Evolutionary conservation across 169 alveolate genomes (phyloP).

Genomic region (Neospora caninum): DNA sequence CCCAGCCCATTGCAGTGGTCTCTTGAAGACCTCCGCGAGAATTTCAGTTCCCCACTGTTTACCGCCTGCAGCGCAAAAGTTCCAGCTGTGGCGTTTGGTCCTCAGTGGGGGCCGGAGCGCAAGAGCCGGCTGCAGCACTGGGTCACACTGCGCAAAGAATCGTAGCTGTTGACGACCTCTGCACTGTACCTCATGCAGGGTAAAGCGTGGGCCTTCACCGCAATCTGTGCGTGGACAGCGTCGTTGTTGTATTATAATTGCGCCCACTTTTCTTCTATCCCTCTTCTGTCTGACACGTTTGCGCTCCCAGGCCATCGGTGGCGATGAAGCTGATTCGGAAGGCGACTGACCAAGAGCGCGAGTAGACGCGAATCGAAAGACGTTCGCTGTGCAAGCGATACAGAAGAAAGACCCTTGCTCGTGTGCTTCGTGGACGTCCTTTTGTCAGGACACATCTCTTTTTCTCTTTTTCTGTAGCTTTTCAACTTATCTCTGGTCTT

Average conservation of each 20-base stretch:
- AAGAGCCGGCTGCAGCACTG: not conserved
- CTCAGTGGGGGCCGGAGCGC: not conserved
- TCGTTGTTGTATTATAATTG: too few relatives aligned
- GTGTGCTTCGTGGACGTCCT: not conserved
- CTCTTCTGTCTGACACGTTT: too few relatives aligned
- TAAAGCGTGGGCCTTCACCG: too few relatives aligned
- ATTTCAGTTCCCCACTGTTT: not conserved
- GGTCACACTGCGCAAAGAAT: not conserved
- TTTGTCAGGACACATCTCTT: not conserved
- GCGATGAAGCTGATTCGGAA: constrained; percentile 8
- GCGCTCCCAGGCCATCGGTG: not conserved
- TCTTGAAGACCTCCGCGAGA: not conserved
- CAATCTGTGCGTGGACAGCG: not conserved
- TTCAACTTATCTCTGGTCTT: too few relatives aligned
- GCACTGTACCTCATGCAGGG: too few relatives aligned
- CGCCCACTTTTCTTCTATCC: too few relatives aligned
- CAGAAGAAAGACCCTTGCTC: not conserved
- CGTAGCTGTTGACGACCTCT: not conserved
- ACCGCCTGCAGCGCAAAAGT: not conserved
- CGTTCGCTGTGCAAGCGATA: not conserved
- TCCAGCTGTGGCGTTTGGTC: too few relatives aligned
- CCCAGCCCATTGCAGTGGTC: not conserved
- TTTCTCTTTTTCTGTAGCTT: too few relatives aligned
- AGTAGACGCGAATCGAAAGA: not conserved
- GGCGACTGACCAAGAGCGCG: not conserved